phyloP scores from a whole-genome alignment of 2,329 filamentous ascomycete species.

The Tolypocladium capitatum region DNA sequence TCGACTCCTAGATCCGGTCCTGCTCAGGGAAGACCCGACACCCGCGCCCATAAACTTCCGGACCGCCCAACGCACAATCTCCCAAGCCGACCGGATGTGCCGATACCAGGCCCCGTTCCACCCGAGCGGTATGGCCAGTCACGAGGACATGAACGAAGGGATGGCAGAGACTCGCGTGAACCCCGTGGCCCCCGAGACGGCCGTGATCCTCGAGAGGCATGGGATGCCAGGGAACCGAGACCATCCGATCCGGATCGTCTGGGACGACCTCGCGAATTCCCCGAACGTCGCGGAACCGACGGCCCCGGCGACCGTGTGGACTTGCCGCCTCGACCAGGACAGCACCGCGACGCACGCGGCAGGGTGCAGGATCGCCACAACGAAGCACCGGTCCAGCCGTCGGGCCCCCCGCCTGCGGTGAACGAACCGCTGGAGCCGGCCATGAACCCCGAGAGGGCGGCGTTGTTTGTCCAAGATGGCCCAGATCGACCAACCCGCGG shows the following conservation, averaged over 20 bases:
- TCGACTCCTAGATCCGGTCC: conserved; percentile 15
- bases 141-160: conserved; percentile 26
- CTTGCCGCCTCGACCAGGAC: conserved; percentile 22
- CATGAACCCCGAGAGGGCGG: conserved; percentile 43
- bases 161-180: conserved; percentile 18
- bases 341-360: conserved; percentile 19
- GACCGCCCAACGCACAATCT: conserved; percentile 26
- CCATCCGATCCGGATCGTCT: conserved; percentile 26
- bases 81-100: conserved; percentile 46
- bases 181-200: conserved; percentile 14
- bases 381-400: conserved; percentile 15
- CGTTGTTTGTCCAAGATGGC: conserved; percentile 28
- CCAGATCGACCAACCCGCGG: conserved; percentile 13
- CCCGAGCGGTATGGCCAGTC: conserved; percentile 31
- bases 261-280: conserved; percentile 27
- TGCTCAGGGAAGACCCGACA: conserved; percentile 12
- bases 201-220: conserved; percentile 16
- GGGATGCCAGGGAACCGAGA: conserved; percentile 25
- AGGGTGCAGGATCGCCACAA: conserved; percentile 15
- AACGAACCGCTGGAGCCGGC: conserved; percentile 26
- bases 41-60: conserved; percentile 21
- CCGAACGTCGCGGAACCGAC: conserved; percentile 31
- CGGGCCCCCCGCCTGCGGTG: conserved; percentile 11
- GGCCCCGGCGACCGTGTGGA: conserved; percentile 14
- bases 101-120: conserved; percentile 33